Percentiles rank a stretch among this genome's conserved stretches.
phyloP scores from a whole-genome alignment of 2,329 filamentous ascomycete species.

The Colletotrichum tofieldiae region DNA sequence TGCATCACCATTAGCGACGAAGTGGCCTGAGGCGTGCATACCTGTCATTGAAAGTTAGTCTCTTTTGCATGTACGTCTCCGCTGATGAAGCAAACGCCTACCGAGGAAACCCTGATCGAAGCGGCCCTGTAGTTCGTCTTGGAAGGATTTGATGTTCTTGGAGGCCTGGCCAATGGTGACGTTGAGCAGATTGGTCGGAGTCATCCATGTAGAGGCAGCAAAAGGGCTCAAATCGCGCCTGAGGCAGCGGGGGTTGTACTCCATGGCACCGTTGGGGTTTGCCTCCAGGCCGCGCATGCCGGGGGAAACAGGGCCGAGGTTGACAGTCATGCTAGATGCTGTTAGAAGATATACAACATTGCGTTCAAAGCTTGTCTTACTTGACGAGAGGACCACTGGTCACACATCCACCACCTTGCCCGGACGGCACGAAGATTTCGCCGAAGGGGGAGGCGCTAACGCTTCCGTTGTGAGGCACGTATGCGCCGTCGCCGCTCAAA shows the following conservation, averaged over 20 bases:
- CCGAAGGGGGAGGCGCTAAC: slow-evolving; percentile 43
- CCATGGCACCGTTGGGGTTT: slow-evolving; percentile 29
- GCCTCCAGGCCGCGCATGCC: slow-evolving; percentile 33
- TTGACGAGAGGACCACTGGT: slow-evolving; percentile 51
- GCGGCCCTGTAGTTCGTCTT: slow-evolving; percentile 51
- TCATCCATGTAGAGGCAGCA: slow-evolving; percentile 45
- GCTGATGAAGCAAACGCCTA: slow-evolving; percentile 26
- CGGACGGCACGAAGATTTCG: slow-evolving; percentile 52
- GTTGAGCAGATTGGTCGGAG: slow-evolving; percentile 46
- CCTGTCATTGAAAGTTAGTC: not conserved
- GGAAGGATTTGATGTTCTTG: slow-evolving; percentile 46
- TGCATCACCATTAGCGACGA: slow-evolving; percentile 48
- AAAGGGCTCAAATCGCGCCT: slow-evolving; percentile 49
- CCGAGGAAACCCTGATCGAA: slow-evolving; percentile 49
- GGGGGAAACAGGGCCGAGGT: slow-evolving; percentile 50
- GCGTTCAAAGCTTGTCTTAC: not conserved
- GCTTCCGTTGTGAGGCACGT: slow-evolving; percentile 48
- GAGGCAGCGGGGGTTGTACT: slow-evolving; percentile 52
- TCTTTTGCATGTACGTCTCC: not conserved
- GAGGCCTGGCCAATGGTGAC: slow-evolving; percentile 45
- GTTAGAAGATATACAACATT: not conserved
- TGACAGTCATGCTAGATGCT: slow-evolving; percentile 45
- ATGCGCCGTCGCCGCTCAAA: slow-evolving; percentile 57
- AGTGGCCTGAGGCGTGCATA: slow-evolving; percentile 49
- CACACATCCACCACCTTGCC: slow-evolving; percentile 55